Base-by-base conservation (phyloP, 495 filamentous ascomycete species). In the Glutinoglossum americanum region DNA sequence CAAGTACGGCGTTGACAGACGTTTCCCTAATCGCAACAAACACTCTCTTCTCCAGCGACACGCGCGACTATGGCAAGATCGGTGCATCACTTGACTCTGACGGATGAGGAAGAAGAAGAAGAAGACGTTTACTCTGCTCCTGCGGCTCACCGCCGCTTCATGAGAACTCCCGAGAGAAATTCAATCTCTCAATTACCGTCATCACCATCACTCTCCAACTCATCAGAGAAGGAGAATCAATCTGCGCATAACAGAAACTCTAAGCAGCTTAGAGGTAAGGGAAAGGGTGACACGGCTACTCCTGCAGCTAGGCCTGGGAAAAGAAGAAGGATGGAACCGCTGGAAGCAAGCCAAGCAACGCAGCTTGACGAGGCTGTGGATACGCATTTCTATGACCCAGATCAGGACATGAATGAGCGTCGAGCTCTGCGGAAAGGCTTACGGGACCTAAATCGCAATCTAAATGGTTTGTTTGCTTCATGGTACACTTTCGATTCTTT, bases 361-460 rank as follows among this genome's bases (percentile, higher is more conserved):
- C 10, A 47, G 11, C 51, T 64, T 41, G 65, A 68, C 25, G 65
- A 71, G 37, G 63, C 63, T n/a, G 65, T 60, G 0, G 64, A 73
- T 15, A 76, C 66, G 5, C 66, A 74, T 57, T 82, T 73, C 60
- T 99, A 93, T 64, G 87, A 99, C 60, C 92, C 92, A 0, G 81
- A 94, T 62, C 92, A 99, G 64, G 77, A 86, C 60, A 75, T 82
- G 39, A 80, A 82, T n/a, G 79, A 90, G 66, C 77, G 89, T 28
- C 74, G 90, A 47, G 65, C 73, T 39, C 65, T 94, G 25, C 80
- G 87, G 28, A 80, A 78, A 56, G 76, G 71, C 0, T 72, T 85
- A 23, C 76, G 92, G 60, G 79, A 84, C 56, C 71, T 93, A 30
- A 69, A 78, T 3, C 72, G 77, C 21, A 74, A 83, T 10, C 68